These are phyloP conservation scores for Moricandia moricandioides DNA, from an alignment of 345 rosid genomes.

Conservation along the genomic window DNA sequence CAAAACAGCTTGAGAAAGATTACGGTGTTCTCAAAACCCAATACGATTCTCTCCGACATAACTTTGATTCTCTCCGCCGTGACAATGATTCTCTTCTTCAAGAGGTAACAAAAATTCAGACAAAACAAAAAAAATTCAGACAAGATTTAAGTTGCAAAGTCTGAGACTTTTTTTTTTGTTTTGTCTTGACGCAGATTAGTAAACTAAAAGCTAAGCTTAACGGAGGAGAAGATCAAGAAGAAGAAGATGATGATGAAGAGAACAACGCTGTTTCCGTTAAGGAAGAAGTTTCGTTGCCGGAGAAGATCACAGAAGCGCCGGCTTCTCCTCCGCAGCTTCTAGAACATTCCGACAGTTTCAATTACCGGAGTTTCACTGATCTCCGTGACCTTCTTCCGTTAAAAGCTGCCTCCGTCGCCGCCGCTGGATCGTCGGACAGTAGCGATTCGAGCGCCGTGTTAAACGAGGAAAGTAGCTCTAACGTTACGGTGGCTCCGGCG, in stretches of 20 bases:
- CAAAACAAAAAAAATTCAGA: background rate
- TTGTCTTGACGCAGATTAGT: constrained; percentile 49
- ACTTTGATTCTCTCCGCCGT: constrained; percentile 60
- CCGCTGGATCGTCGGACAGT: constrained; percentile 83
- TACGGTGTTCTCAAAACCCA: constrained; percentile 56
- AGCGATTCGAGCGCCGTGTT: constrained; percentile 79
- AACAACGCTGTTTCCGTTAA: constrained; percentile 47
- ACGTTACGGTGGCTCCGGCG: constrained; percentile 44
- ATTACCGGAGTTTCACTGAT: constrained; percentile 49
- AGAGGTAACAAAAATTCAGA: constrained; percentile 50
- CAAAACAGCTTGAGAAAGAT: constrained; percentile 80
- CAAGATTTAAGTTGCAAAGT: background rate
- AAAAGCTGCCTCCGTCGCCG: constrained; percentile 37
- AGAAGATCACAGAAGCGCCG: constrained; percentile 33
- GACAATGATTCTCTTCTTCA: constrained; percentile 75
- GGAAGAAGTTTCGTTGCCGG: constrained; percentile 49
- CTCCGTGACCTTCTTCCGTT: constrained; percentile 43
- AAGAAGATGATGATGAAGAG: constrained; percentile 29
- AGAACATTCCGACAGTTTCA: constrained; percentile 41
- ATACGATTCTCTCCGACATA: constrained; percentile 55
- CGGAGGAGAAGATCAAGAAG: constrained; percentile 18
- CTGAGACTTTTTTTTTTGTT: background rate
- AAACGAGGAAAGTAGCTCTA: constrained; percentile 74
- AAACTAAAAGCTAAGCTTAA: constrained; percentile 70
- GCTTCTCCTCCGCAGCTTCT: constrained; percentile 34